Percentiles rank a stretch among this genome's conserved stretches.
phyloP scores from a whole-genome alignment of 2,329 filamentous ascomycete genomes.

The Corinectria fuckeliana region DNA sequence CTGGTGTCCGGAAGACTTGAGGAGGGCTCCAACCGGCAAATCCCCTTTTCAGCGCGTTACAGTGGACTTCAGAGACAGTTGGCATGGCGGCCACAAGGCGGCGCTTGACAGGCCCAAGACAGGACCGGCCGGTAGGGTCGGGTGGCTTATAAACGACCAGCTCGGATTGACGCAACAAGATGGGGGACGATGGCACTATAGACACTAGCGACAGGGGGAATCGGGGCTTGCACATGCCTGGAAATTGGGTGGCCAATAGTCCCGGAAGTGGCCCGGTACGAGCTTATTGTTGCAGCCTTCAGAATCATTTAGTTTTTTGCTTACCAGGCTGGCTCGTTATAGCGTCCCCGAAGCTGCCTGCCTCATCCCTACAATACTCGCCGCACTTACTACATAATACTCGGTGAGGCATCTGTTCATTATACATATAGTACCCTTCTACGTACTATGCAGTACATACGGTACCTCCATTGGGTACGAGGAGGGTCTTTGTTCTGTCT shows the following conservation, averaged over 20 bases:
- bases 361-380: not conserved
- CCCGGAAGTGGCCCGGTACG: not conserved
- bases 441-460: too few species aligned
- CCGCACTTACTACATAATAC: not conserved
- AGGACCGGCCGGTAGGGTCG: slow-evolving; percentile 24
- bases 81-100: slow-evolving; percentile 18
- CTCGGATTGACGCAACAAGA: not conserved
- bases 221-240: slow-evolving; percentile 7
- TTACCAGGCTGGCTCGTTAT: not conserved
- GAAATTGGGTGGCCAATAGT: slow-evolving; percentile 22
- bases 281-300: too few species aligned
- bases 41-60: not conserved
- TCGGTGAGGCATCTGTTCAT: not conserved
- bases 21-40: slow-evolving; percentile 8
- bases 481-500: not conserved
- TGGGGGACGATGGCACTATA: slow-evolving; percentile 4
- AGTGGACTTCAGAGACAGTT: slow-evolving; percentile 7
- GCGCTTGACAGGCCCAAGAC: slow-evolving; percentile 21
- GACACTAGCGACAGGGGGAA: slow-evolving; percentile 11
- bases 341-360: not conserved
- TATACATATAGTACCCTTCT: not conserved
- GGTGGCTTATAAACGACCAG: too few species aligned
- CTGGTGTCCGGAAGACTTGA: slow-evolving; percentile 6
- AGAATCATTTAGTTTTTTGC: too few species aligned
- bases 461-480: not conserved